Evolutionary conservation across 1,284 basidiomycete species (phyloP), one percentile per base, ranked within the genome.

Genomic region (Pseudozyma sp.): DNA sequence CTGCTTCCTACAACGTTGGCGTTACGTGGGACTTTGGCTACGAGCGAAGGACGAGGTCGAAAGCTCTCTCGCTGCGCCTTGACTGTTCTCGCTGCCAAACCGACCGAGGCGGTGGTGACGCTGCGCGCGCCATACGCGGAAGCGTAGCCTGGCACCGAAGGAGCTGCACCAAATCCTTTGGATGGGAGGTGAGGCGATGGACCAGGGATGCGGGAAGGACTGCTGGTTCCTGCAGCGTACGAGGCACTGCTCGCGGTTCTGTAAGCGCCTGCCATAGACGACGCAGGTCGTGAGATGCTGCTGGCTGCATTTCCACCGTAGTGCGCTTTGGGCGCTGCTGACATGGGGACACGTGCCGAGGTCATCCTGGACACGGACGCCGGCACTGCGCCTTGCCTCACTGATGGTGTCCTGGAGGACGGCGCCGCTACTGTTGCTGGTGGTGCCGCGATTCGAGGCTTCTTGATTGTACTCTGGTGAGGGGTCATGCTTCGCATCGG

Each of bases 131-230:
- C 65, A 31, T 68, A 55, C 5, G 46, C 50, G 9, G 59, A 55
- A 13, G 58, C 59, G n/a, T 64, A 67, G 6, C 49, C 44, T 3
- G 57, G 44, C n/a, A 47, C 19, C 7, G 58, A 31, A 1, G 64
- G 39, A 31, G 69, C 43, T 7, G 53, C 53, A n/a, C 43, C 59
- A 24, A 62, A 72, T 2, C 63, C 50, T 17, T 50, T 66, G 1
- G 63, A 47, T 3, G 47, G 19, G 2, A 62, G 17, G 13, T 61
- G 69, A 5, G 59, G 52, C 0, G 54, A 54, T 4, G 69, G 56
- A 13, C 70, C 70, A 33, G 71, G 62, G 33, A 74, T 74, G 34
- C 71, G 62, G 3, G 71, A 74, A 8, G 71, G 71, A 34, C 71
- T 74, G 55, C 66, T 51, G 34, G 45, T 33, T n/a, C 59, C 60